Conservation (phyloP, 139 green algal species). For the Desmodesmus armatus region DNA sequence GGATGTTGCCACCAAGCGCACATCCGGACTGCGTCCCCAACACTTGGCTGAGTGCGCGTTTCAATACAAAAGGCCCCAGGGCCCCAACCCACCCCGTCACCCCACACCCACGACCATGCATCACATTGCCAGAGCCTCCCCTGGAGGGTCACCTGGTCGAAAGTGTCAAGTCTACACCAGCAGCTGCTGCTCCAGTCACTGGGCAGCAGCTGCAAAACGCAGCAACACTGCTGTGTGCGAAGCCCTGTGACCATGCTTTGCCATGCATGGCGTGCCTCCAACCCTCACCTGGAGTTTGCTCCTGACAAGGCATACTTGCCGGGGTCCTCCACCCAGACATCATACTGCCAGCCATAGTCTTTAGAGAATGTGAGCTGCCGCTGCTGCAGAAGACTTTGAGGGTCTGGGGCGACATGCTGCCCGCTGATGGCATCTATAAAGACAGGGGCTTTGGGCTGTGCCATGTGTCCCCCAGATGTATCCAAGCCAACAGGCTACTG, state of each 20-base stretch:
- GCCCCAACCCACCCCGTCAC: too few relatives aligned
- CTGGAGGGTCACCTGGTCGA: not conserved
- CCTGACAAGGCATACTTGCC: conserved; percentile 15
- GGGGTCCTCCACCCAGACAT: conserved; percentile 28
- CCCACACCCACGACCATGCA: not conserved
- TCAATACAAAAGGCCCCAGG: too few relatives aligned
- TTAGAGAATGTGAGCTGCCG: not conserved
- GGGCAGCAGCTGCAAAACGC: not conserved
- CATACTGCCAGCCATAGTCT: conserved; percentile 28
- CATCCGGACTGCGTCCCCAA: not conserved
- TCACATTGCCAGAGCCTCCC: not conserved
- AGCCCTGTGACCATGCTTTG: too few relatives aligned
- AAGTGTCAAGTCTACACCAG: not conserved
- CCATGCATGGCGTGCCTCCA: too few relatives aligned
- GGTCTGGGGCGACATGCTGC: not conserved
- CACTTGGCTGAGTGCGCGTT: too few relatives aligned
- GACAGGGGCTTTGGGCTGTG: not conserved
- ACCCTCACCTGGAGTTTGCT: conserved; percentile 25
- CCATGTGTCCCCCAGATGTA: not conserved
- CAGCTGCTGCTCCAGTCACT: not conserved
- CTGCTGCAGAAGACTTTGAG: conserved; percentile 12
- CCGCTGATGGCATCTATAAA: conserved; percentile 28
- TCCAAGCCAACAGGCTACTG: not conserved
- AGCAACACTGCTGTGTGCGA: too few relatives aligned
- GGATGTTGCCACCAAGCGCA: not conserved